phyloP scores from a whole-genome alignment of 2,329 filamentous ascomycete species.

The Tolypocladium paradoxum region DNA sequence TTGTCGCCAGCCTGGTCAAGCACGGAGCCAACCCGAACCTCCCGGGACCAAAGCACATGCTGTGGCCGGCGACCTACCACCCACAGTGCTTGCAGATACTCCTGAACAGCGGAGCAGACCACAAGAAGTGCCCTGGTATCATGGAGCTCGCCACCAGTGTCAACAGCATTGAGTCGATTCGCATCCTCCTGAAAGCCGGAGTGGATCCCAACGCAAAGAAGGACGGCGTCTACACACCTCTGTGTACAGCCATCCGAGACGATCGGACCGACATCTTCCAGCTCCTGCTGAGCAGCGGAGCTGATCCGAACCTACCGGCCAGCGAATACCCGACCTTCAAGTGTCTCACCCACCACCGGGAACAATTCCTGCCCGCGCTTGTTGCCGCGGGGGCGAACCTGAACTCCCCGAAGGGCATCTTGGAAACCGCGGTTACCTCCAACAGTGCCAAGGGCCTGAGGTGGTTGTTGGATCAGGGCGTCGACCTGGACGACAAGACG shows the following conservation, averaged over 20 bases:
- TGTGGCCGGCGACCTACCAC: conserved; percentile 54
- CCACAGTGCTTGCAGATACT: conserved; percentile 47
- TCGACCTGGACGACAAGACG: conserved; percentile 49
- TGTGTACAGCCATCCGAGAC: conserved; percentile 59
- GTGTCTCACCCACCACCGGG: conserved; percentile 54
- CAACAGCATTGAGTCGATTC: conserved; percentile 53
- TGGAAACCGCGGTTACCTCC: conserved; percentile 51
- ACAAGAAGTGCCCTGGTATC: conserved; percentile 48
- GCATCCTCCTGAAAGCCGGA: conserved; percentile 44
- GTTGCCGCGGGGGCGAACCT: conserved; percentile 51
- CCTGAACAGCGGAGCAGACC: conserved; percentile 47
- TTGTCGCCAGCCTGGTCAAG: conserved; percentile 39
- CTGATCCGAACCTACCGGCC: conserved; percentile 51
- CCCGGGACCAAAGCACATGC: conserved; percentile 57
- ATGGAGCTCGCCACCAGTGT: conserved; percentile 54
- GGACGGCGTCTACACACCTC: conserved; percentile 56
- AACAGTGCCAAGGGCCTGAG: conserved; percentile 51
- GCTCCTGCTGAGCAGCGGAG: conserved; percentile 44
- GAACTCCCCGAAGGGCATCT: conserved; percentile 49
- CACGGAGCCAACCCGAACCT: conserved; percentile 57
- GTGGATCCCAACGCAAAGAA: conserved; percentile 52
- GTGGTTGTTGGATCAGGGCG: conserved; percentile 49
- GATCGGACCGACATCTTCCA: conserved; percentile 51
- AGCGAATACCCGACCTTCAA: conserved; percentile 58
- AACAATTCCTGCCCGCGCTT: conserved; percentile 48